Evolutionary conservation across 176 grass and related monocot genomes (phyloP).

Genomic region (Triticum monococcum): DNA sequence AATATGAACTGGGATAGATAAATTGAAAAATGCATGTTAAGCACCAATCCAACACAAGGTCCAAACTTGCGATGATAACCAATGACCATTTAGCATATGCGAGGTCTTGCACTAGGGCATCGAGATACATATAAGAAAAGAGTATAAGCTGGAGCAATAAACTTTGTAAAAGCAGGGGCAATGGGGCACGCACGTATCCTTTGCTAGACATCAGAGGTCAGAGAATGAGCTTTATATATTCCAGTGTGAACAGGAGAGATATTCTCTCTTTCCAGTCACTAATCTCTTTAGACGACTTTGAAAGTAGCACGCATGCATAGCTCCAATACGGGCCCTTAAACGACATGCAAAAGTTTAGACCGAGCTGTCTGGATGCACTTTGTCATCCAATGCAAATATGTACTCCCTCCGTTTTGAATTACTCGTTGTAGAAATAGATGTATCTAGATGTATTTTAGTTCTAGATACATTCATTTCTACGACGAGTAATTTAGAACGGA

Average conservation of each 20-base stretch:
- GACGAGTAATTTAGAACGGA: too few species aligned
- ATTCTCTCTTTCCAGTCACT: neutral
- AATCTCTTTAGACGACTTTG: neutral
- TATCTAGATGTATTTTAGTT: too few species aligned
- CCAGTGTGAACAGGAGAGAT: neutral
- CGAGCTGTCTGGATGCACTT: too few species aligned
- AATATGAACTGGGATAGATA: neutral
- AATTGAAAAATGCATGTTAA: neutral
- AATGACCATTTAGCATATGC: neutral
- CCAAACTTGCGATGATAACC: neutral
- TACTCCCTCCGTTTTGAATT: too few species aligned
- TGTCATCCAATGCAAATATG: too few species aligned
- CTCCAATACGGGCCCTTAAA: too few species aligned
- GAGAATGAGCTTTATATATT: neutral
- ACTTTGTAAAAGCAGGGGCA: neutral
- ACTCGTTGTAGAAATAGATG: too few species aligned
- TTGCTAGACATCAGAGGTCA: neutral
- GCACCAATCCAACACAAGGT: neutral
- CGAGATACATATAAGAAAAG: neutral
- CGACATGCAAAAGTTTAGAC: too few species aligned
- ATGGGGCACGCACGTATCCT: neutral
- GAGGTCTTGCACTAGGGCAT: neutral
- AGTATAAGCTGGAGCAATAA: neutral
- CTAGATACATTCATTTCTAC: too few species aligned
- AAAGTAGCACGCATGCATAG: neutral